phyloP scores from a whole-genome alignment of 495 filamentous ascomycete species.

The Astrothelium macrocarpum region DNA sequence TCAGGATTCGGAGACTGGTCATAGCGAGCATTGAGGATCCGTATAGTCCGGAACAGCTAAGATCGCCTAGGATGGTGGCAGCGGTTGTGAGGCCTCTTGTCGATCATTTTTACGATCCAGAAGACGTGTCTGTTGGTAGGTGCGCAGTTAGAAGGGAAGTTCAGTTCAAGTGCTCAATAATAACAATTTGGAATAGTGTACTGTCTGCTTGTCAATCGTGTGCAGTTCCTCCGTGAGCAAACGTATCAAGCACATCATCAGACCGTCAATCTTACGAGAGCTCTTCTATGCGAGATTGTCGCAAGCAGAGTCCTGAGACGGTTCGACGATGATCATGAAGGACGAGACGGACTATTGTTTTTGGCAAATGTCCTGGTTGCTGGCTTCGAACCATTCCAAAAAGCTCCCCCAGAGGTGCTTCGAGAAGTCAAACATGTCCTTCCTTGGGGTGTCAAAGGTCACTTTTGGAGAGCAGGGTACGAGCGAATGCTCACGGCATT shows the following conservation, averaged over 20 bases:
- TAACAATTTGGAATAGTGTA: constrained; percentile 39
- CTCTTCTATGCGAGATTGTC: constrained; percentile 58
- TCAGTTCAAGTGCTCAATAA: background rate
- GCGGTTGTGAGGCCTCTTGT: constrained; percentile 58
- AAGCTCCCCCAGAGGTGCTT: constrained; percentile 49
- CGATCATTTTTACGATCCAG: constrained; percentile 56
- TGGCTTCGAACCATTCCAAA: constrained; percentile 63
- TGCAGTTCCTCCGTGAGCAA: constrained; percentile 60
- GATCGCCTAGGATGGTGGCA: constrained; percentile 60
- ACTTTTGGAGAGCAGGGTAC: constrained; percentile 34
- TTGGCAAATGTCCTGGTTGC: constrained; percentile 62
- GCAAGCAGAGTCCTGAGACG: constrained; percentile 55
- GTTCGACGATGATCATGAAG: constrained; percentile 57
- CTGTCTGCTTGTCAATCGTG: constrained; percentile 61
- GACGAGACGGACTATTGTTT: constrained; percentile 50
- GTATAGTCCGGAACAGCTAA: constrained; percentile 57
- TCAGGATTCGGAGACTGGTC: constrained; percentile 28
- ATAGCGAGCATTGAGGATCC: constrained; percentile 45
- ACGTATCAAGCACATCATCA: constrained; percentile 54
- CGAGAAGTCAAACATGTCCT: constrained; percentile 38
- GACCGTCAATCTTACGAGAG: constrained; percentile 58
- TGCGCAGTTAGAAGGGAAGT: constrained; percentile 2
- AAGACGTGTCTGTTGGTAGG: constrained; percentile 57
- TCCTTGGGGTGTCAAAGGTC: constrained; percentile 37
- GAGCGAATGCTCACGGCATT: constrained; percentile 56